A percentile compares a stretch with the other conserved stretches of the same genome.
Conservation (phyloP, 179 eudicot genomes). For the Camellia oleifera region DNA sequence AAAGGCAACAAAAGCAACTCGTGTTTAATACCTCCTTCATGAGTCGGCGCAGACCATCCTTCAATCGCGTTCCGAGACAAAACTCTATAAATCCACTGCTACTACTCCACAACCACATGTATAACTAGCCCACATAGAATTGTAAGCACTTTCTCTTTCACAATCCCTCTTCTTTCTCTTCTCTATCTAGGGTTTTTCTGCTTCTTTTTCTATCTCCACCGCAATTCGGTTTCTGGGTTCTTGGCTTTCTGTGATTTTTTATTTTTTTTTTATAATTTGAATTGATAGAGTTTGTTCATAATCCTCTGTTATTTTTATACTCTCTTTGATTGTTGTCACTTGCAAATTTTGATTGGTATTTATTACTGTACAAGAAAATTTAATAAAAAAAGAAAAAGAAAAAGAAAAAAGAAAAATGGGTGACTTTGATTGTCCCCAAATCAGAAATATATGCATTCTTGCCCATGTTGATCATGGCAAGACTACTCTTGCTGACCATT, state of each 20-base stretch:
- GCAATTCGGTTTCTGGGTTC: too few species aligned
- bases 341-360: background rate
- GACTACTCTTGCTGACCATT: slow-evolving; percentile 89
- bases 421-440: slow-evolving; percentile 35
- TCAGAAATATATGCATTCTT: slow-evolving; percentile 85
- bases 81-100: too few species aligned
- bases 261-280: background rate
- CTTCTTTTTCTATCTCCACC: background rate
- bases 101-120: too few species aligned
- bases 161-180: background rate
- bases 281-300: too few species aligned
- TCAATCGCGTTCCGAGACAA: too few species aligned
- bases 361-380: background rate
- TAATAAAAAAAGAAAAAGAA: too few species aligned
- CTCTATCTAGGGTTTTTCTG: background rate
- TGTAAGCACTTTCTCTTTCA: too few species aligned
- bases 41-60: too few species aligned
- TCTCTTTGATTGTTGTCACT: background rate
- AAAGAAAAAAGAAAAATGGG: slow-evolving; percentile 23
- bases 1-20: too few species aligned
- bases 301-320: too few species aligned
- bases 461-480: slow-evolving; percentile 98
- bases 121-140: too few species aligned
- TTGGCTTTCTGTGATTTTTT: background rate
- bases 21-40: too few species aligned